Evolutionary conservation across 768 basidiomycete genomes (phyloP).

Genomic region (Mycena galericulata): DNA sequence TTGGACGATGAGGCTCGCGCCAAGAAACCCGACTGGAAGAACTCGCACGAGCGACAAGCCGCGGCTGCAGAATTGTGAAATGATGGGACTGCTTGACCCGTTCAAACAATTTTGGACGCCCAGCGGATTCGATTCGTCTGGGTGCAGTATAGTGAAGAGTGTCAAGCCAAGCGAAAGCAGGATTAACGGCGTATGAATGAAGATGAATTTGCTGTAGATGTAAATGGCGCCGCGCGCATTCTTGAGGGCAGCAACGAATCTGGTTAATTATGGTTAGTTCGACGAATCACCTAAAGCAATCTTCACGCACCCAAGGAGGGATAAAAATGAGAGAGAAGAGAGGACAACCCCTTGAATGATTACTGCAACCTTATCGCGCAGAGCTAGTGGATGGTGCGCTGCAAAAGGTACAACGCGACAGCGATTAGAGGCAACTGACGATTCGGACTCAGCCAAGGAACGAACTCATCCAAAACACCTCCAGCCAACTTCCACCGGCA

Average conservation of each 20-base stretch:
- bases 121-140: conserved; percentile 9
- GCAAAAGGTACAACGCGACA: not conserved
- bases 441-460: not conserved
- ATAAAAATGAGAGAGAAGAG: conserved; percentile 35
- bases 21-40: conserved; percentile 31
- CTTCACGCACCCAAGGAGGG: conserved; percentile 34
- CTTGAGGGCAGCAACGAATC: conserved; percentile 27
- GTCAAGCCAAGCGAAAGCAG: conserved; percentile 29
- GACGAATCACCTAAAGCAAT: not conserved
- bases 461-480: conserved; percentile 36
- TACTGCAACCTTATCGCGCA: conserved; percentile 27
- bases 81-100: conserved; percentile 26
- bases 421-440: not conserved
- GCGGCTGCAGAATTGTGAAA: conserved; percentile 37
- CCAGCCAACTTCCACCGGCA: conserved; percentile 38
- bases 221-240: conserved; percentile 26
- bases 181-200: conserved; percentile 29
- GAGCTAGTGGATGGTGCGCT: conserved; percentile 31
- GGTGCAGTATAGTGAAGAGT: conserved; percentile 25
- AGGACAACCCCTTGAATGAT: conserved; percentile 35
- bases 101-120: conserved; percentile 30
- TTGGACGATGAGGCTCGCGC: conserved; percentile 23
- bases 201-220: conserved; percentile 36
- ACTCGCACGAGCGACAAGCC: conserved; percentile 26
- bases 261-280: conserved; percentile 9